A percentile compares a stretch with the other conserved stretches of the same genome.
Evolutionary conservation across 2,329 filamentous ascomycete genomes (phyloP).

Genomic region (Alternaria postmessia): DNA sequence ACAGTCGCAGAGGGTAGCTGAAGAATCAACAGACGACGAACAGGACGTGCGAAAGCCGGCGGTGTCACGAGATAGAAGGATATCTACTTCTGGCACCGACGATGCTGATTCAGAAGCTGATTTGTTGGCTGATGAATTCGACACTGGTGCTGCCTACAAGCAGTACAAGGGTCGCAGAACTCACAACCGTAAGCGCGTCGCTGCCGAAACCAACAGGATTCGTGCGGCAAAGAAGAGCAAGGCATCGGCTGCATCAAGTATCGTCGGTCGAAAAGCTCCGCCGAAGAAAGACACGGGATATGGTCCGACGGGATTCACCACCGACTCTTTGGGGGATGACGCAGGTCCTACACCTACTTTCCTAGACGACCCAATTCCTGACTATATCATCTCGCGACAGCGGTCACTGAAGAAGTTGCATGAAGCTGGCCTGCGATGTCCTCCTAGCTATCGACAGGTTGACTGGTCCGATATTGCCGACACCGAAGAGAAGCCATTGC

Average conservation of each 20-base stretch:
- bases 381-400: conserved; percentile 63
- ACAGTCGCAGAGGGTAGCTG: conserved; percentile 29
- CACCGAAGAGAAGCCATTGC: conserved; percentile 72
- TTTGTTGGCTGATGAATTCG: conserved; percentile 59
- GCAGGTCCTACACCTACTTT: conserved; percentile 62
- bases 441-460: conserved; percentile 78
- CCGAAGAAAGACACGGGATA: conserved; percentile 25
- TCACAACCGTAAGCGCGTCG: conserved; percentile 61
- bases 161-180: conserved; percentile 69
- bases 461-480: conserved; percentile 75
- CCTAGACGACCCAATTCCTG: conserved; percentile 64
- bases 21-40: background rate
- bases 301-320: conserved; percentile 27
- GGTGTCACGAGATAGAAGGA: background rate
- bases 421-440: conserved; percentile 74
- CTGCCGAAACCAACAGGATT: conserved; percentile 58
- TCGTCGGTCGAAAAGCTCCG: conserved; percentile 49
- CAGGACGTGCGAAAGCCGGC: background rate
- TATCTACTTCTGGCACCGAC: conserved; percentile 15
- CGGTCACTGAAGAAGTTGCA: conserved; percentile 73
- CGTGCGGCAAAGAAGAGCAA: conserved; percentile 60
- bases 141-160: conserved; percentile 64
- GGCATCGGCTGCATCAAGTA: conserved; percentile 52
- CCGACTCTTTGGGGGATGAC: conserved; percentile 42
- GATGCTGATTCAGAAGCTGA: conserved; percentile 30